Percentiles rank a stretch among this genome's conserved stretches.
Conservation (phyloP, 2,329 filamentous ascomycete species). For the Tolypocladium inflatum region DNA sequence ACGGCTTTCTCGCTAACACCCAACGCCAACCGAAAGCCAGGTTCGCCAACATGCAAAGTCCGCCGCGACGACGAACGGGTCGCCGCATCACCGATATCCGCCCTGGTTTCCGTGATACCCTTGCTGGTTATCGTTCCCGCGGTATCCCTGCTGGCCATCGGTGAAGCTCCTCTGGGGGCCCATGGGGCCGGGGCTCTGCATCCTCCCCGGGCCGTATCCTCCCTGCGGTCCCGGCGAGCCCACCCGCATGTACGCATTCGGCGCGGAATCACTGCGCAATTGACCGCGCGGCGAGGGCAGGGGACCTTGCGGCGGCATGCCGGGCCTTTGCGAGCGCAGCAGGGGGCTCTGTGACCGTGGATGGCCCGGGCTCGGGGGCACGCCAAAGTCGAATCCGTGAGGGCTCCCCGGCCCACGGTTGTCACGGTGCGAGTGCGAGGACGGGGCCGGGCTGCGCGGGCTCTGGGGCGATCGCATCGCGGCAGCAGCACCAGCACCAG, state of each 20-base stretch:
- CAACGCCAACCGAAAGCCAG: background rate
- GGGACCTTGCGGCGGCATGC: background rate
- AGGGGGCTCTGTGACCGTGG: background rate
- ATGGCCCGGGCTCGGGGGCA: conserved; percentile 1
- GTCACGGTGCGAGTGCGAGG: background rate
- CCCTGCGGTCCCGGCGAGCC: conserved; percentile 8
- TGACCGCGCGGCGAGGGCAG: conserved; percentile 2
- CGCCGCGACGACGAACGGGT: background rate
- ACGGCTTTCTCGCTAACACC: background rate
- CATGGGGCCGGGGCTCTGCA: conserved; percentile 6
- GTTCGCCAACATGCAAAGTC: background rate
- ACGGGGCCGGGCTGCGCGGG: conserved; percentile 6
- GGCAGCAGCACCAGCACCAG: background rate
- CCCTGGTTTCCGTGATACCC: background rate
- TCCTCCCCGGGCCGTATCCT: conserved; percentile 3
- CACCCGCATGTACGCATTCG: conserved; percentile 2
- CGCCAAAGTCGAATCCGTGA: conserved; percentile 9
- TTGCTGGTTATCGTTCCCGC: conserved; percentile 1
- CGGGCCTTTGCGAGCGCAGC: conserved; percentile 2
- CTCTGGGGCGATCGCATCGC: background rate
- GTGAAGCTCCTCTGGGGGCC: conserved; percentile 6
- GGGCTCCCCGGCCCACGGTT: background rate
- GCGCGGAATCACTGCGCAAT: conserved; percentile 4
- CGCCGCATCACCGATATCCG: background rate
- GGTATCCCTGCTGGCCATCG: conserved; percentile 1